These are phyloP conservation scores for Suhomyces vadensis DNA, from an alignment of 805 yeast species.

Conservation along the genomic window DNA sequence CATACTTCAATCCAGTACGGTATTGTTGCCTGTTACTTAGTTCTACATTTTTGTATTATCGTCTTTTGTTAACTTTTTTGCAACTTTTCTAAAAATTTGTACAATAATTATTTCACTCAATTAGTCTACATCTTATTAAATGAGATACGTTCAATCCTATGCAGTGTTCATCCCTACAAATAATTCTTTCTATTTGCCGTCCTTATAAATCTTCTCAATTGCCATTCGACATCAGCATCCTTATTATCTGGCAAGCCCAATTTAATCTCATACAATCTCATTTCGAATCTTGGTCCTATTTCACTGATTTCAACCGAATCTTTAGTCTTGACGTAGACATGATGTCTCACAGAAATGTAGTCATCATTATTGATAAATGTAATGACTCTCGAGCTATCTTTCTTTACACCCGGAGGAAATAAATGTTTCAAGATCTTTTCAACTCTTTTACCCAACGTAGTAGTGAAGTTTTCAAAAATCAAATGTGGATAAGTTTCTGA, in stretches of 20 bases:
- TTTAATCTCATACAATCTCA: conserved; percentile 85
- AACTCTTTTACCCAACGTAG: conserved; percentile 80
- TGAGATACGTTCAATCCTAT: not conserved
- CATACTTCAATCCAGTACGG: no score
- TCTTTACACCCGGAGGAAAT: conserved; percentile 96
- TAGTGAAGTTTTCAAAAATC: conserved; percentile 84
- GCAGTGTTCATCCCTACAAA: conserved; percentile 28
- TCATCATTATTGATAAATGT: conserved; percentile 90
- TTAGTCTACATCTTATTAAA: no score
- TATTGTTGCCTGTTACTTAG: no score
- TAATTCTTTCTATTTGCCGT: conserved; percentile 96
- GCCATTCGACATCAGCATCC: conserved; percentile 99
- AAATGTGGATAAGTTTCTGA: conserved; percentile 93
- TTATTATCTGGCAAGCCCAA: conserved; percentile 91
- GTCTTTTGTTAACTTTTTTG: not conserved
- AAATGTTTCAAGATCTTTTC: conserved; percentile 79
- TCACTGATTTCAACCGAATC: conserved; percentile 92
- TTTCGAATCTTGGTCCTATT: conserved; percentile 98
- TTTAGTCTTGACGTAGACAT: conserved; percentile 84
- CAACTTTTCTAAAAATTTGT: not conserved
- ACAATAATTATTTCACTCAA: not conserved
- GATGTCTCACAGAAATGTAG: conserved; percentile 92
- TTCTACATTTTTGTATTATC: no score
- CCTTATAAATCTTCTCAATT: conserved; percentile 85
- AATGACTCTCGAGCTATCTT: conserved; percentile 86